A percentile compares a stretch with the other conserved stretches of the same genome.
Conservation (phyloP, 495 filamentous ascomycete genomes). For the Penicillium nucicola region DNA sequence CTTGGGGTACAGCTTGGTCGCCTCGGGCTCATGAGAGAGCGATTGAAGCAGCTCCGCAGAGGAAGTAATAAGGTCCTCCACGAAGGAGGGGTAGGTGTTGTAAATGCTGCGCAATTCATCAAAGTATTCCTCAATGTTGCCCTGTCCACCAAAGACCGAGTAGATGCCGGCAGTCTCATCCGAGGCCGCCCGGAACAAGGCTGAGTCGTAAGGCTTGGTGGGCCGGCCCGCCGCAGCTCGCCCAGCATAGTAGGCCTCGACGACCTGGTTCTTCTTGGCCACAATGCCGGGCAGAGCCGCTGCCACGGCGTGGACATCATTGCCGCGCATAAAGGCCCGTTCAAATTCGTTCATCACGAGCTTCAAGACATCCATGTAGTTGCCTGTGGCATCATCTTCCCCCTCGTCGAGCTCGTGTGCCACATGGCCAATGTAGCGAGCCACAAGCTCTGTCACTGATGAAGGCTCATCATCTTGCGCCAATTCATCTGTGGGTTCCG, state of each 20-base stretch:
- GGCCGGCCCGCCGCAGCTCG: slow-evolving; percentile 76
- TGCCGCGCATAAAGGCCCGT: slow-evolving; percentile 87
- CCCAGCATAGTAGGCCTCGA: slow-evolving; percentile 85
- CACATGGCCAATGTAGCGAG: slow-evolving; percentile 85
- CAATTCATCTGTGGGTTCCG: slow-evolving; percentile 89
- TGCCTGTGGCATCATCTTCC: slow-evolving; percentile 81
- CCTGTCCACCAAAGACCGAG: slow-evolving; percentile 96
- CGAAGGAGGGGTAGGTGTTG: slow-evolving; percentile 82
- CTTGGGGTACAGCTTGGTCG: slow-evolving; percentile 93
- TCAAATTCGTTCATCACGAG: slow-evolving; percentile 92
- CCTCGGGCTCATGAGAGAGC: slow-evolving; percentile 80
- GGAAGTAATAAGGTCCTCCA: slow-evolving; percentile 75
- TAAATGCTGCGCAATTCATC: slow-evolving; percentile 92
- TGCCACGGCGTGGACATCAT: slow-evolving; percentile 90
- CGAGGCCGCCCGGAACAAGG: slow-evolving; percentile 81
- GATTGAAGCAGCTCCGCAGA: slow-evolving; percentile 79
- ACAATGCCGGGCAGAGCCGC: slow-evolving; percentile 82
- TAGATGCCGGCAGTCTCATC: slow-evolving; percentile 78
- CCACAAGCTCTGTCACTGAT: slow-evolving; percentile 84
- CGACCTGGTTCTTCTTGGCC: slow-evolving; percentile 82
- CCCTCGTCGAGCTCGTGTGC: slow-evolving; percentile 83
- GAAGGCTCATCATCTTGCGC: slow-evolving; percentile 98
- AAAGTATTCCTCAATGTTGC: slow-evolving; percentile 99
- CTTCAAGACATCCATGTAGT: slow-evolving; percentile 83
- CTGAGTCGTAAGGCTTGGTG: slow-evolving; percentile 87